phyloP scores from a whole-genome alignment of 2,329 filamentous ascomycete genomes.

The Kalaharituber pfeilii region DNA sequence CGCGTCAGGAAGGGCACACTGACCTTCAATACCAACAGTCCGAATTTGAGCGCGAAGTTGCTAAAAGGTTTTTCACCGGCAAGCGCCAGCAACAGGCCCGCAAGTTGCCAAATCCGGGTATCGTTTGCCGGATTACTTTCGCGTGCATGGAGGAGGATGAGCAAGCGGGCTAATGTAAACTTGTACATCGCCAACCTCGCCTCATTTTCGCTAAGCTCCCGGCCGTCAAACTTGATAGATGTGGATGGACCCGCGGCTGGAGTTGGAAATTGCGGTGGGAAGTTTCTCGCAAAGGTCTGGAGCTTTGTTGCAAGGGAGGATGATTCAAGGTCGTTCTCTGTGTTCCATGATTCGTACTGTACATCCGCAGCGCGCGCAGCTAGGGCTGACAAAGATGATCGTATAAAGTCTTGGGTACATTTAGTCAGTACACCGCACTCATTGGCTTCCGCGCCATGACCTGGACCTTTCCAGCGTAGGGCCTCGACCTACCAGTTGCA shows the following conservation, averaged over 20 bases:
- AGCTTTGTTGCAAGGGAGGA: neutral
- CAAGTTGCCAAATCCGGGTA: neutral
- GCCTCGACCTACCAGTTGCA: too few species aligned
- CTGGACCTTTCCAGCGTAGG: too few species aligned
- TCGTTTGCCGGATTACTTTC: neutral
- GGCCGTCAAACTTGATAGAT: too few species aligned
- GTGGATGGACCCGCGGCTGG: too few species aligned
- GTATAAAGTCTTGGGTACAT: neutral
- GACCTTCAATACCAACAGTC: neutral
- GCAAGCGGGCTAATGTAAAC: neutral
- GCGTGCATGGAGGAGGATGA: neutral
- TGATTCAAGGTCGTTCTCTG: neutral
- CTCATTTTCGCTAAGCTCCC: too few species aligned
- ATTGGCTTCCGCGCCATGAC: too few species aligned
- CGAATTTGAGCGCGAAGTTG: neutral
- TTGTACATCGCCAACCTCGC: neutral
- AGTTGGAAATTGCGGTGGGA: neutral
- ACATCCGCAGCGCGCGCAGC: neutral
- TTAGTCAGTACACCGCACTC: neutral
- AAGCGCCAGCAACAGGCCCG: neutral
- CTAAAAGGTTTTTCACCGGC: neutral
- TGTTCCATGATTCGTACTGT: neutral
- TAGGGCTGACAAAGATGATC: neutral
- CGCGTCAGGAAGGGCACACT: neutral
- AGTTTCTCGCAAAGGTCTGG: neutral